phyloP scores from a whole-genome alignment of 2,329 filamentous ascomycete species.

The Biscogniauxia sp. region DNA sequence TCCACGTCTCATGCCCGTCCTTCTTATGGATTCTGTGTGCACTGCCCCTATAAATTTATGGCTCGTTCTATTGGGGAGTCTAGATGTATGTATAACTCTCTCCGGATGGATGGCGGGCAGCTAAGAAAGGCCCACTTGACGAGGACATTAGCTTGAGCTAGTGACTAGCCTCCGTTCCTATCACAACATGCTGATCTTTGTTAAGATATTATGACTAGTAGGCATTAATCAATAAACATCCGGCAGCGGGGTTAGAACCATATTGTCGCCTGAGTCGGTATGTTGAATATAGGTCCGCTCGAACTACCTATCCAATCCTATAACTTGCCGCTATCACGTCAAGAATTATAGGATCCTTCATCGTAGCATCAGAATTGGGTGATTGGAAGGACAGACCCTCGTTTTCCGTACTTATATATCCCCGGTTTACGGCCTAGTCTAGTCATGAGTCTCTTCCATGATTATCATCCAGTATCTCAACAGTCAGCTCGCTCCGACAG shows the following conservation, averaged over 20 bases:
- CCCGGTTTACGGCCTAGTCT: not conserved
- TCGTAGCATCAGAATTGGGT: no score
- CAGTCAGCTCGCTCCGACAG: not conserved
- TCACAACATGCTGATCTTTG: not conserved
- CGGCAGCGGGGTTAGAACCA: not conserved
- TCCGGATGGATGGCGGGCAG: not conserved
- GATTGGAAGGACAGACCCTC: not conserved
- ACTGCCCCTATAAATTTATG: not conserved
- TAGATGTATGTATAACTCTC: not conserved
- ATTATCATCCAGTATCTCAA: not conserved
- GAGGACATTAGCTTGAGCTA: not conserved
- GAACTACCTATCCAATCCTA: not conserved
- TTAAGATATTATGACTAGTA: not conserved
- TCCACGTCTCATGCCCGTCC: not conserved
- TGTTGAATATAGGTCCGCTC: not conserved
- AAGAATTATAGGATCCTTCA: not conserved
- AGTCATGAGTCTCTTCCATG: not conserved
- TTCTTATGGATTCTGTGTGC: not conserved
- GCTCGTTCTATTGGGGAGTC: not conserved
- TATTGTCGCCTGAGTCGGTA: slow-evolving; percentile 3
- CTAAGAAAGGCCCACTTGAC: not conserved
- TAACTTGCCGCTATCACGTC: not conserved
- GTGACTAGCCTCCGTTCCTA: not conserved
- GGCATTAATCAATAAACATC: not conserved
- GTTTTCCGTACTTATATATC: not conserved